Conservation (phyloP, 1,139 yeast genomes). For the Geotrichum carabidarum region DNA sequence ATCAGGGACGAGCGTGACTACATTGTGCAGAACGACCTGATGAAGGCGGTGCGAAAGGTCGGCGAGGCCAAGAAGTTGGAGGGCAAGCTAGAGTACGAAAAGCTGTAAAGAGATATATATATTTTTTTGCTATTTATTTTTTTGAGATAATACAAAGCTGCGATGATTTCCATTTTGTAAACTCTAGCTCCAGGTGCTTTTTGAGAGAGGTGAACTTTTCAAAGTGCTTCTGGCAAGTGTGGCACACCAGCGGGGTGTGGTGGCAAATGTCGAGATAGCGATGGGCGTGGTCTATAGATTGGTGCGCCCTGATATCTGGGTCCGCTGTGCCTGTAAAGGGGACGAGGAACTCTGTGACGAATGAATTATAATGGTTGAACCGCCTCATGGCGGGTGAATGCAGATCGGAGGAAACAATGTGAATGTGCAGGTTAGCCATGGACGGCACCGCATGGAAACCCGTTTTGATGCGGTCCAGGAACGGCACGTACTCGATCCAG, state of each 20-base stretch:
- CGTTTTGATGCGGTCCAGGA: constrained; percentile 41
- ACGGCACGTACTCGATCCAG: neutral
- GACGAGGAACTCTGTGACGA: constrained; percentile 61
- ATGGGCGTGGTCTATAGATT: constrained; percentile 13
- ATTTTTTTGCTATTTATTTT: neutral
- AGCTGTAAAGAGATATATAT: constrained; percentile 45
- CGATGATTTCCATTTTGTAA: constrained; percentile 22
- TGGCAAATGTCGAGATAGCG: constrained; percentile 34
- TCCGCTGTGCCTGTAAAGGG: constrained; percentile 40
- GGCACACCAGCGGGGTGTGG: constrained; percentile 45
- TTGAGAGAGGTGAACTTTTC: constrained; percentile 48
- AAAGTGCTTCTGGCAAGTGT: constrained; percentile 47
- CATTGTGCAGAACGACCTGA: constrained; percentile 84
- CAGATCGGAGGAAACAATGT: constrained; percentile 64
- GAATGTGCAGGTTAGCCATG: constrained; percentile 63
- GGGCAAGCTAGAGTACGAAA: constrained; percentile 91
- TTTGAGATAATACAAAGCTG: neutral
- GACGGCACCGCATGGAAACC: constrained; percentile 76
- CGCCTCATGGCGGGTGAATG: constrained; percentile 51
- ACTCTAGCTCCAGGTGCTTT: constrained; percentile 47
- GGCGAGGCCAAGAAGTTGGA: constrained; percentile 96
- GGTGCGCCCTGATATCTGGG: constrained; percentile 15
- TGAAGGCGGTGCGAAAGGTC: constrained; percentile 97
- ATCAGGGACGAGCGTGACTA: constrained; percentile 96
- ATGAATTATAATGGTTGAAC: constrained; percentile 66